Percentiles rank a stretch among this genome's conserved stretches.
Evolutionary conservation across 1,139 yeast species (phyloP).

Genomic region (Geotrichum carabidarum): DNA sequence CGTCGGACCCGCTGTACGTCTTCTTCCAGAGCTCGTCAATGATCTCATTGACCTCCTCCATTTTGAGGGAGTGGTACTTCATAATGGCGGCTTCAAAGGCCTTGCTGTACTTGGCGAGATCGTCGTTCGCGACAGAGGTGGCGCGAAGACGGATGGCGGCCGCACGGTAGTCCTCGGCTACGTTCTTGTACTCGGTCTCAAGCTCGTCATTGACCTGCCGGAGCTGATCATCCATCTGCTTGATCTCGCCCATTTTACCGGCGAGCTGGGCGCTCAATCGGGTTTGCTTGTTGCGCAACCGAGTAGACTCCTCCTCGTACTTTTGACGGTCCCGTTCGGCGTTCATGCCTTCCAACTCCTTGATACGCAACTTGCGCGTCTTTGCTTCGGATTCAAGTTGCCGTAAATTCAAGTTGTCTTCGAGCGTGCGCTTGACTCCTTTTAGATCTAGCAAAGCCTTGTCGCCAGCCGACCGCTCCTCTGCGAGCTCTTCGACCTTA

Average conservation of each 20-base stretch:
- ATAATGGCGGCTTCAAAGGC: slow-evolving; percentile 91
- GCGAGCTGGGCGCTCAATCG: slow-evolving; percentile 63
- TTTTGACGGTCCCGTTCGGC: slow-evolving; percentile 62
- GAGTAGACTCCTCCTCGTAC: slow-evolving; percentile 56
- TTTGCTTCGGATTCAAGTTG: slow-evolving; percentile 37
- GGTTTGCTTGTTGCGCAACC: slow-evolving; percentile 53
- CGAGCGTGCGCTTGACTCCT: slow-evolving; percentile 49
- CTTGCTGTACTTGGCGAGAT: slow-evolving; percentile 71
- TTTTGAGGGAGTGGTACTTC: slow-evolving; percentile 85
- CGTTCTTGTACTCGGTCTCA: slow-evolving; percentile 61
- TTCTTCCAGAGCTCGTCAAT: slow-evolving; percentile 89
- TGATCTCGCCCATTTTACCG: slow-evolving; percentile 76
- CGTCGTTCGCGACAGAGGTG: slow-evolving; percentile 73
- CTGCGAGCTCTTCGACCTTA: slow-evolving; percentile 22
- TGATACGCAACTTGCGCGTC: slow-evolving; percentile 33
- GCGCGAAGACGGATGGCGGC: slow-evolving; percentile 79
- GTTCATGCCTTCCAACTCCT: slow-evolving; percentile 47
- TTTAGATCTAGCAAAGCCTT: slow-evolving; percentile 46
- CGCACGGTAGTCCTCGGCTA: slow-evolving; percentile 57
- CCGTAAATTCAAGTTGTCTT: slow-evolving; percentile 52
- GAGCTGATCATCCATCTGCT: slow-evolving; percentile 75
- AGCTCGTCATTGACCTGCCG: slow-evolving; percentile 52
- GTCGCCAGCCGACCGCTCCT: slow-evolving; percentile 31
- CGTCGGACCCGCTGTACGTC: slow-evolving; percentile 93
- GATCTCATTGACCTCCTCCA: slow-evolving; percentile 86